phyloP scores from a whole-genome alignment of 345 rosid genomes.

The Lepidium aucheri region DNA sequence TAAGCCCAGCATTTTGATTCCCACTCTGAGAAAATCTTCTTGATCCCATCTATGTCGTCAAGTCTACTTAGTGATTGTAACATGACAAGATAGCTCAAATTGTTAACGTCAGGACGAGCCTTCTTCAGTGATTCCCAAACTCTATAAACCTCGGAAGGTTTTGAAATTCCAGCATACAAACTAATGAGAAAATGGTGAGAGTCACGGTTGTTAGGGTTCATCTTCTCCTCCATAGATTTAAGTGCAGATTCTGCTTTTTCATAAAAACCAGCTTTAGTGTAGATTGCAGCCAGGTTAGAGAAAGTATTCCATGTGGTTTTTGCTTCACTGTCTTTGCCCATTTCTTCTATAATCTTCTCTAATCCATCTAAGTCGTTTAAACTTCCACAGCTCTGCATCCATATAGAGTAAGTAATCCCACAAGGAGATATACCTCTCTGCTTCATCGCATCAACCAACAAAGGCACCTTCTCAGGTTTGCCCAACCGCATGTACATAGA shows the following conservation, averaged over 20 bases:
- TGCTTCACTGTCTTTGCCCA: conserved; percentile 25
- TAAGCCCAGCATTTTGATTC: conserved; percentile 39
- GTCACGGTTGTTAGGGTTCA: conserved; percentile 37
- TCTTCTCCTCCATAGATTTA: conserved; percentile 47
- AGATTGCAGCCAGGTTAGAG: conserved; percentile 54
- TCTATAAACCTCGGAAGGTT: conserved; percentile 46
- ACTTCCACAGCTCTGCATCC: conserved; percentile 58
- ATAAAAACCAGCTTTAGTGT: conserved; percentile 45
- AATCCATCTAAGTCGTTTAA: conserved; percentile 40
- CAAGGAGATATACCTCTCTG: conserved; percentile 27
- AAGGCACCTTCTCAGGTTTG: conserved; percentile 51
- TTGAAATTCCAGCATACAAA: conserved; percentile 46
- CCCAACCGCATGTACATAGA: conserved; percentile 45
- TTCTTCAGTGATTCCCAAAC: conserved; percentile 53
- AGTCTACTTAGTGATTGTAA: conserved; percentile 54
- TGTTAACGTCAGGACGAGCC: conserved; percentile 30
- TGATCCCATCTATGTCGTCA: conserved; percentile 46
- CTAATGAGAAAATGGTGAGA: conserved; percentile 64
- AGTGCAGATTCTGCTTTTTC: conserved; percentile 64
- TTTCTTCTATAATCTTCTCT: conserved; percentile 31
- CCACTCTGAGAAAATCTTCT: conserved; percentile 59
- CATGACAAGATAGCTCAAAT: conserved; percentile 48
- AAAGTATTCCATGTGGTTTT: conserved; percentile 42
- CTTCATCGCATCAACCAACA: conserved; percentile 49
- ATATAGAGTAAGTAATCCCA: conserved; percentile 30